Percentiles rank a stretch among this genome's conserved stretches.
Conservation (phyloP, 768 basidiomycete genomes). For the Russula abietina region DNA sequence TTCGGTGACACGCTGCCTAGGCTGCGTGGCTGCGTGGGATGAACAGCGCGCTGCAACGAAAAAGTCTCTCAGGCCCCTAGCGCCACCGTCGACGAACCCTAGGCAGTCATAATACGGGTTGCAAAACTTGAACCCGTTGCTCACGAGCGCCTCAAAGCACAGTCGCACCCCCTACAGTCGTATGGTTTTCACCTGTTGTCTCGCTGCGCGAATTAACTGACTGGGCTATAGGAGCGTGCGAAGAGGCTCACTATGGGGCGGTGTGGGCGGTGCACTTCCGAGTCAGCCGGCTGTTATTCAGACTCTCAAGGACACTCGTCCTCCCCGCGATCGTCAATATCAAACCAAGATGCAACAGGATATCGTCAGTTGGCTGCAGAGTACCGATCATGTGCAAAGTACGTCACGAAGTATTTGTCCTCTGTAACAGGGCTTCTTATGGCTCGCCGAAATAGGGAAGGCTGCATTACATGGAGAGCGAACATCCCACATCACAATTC, state of each 20-base stretch:
- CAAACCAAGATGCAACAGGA: constrained; percentile 72
- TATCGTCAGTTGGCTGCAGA: constrained; percentile 64
- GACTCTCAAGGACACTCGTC: constrained; percentile 64
- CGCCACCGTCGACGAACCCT: constrained; percentile 43
- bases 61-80: no score
- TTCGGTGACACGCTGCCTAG: no score
- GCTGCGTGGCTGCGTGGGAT: no score
- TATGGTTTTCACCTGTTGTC: constrained; percentile 32
- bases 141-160: constrained; percentile 63
- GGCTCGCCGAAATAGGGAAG: constrained; percentile 26
- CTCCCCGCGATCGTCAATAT: constrained; percentile 68
- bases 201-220: constrained; percentile 12
- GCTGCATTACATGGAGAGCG: constrained; percentile 49
- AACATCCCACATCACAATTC: constrained; percentile 63
- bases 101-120: constrained; percentile 65
- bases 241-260: constrained; percentile 69
- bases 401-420: constrained; percentile 25
- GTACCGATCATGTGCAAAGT: constrained; percentile 75
- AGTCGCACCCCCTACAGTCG: constrained; percentile 76
- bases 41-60: no score
- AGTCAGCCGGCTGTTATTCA: constrained; percentile 51
- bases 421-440: background rate
- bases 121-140: constrained; percentile 60
- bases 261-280: constrained; percentile 42
- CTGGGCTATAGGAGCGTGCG: constrained; percentile 50